Evolutionary conservation across 1,284 basidiomycete species (phyloP).

Genomic region (Porogramme epimiltina): DNA sequence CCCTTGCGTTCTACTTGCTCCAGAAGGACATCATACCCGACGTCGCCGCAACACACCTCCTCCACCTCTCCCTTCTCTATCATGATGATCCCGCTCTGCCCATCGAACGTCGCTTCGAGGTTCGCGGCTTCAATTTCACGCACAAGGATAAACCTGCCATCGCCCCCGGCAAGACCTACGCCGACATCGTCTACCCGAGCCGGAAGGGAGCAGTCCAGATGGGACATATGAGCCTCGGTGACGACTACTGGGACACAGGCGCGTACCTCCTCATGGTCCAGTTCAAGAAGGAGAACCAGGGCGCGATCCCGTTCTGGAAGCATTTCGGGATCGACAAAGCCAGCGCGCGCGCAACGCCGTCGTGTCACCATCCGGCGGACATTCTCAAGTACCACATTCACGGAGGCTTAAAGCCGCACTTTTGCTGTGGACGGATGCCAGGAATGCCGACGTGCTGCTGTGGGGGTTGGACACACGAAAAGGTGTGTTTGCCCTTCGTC

Average conservation of each 20-base stretch:
- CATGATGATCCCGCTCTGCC: background rate
- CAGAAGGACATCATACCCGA: background rate
- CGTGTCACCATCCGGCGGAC: background rate
- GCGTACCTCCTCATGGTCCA: constrained; percentile 5
- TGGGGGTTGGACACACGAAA: background rate
- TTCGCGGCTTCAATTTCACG: background rate
- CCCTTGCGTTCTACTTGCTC: constrained; percentile 4
- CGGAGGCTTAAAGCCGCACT: background rate
- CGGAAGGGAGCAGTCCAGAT: background rate
- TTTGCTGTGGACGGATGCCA: background rate
- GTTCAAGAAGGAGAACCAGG: background rate
- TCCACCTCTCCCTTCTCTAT: background rate
- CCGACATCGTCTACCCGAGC: background rate
- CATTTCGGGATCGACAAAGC: background rate
- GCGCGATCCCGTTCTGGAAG: background rate
- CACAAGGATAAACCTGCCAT: background rate
- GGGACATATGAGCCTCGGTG: background rate
- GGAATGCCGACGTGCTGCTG: constrained; percentile 2
- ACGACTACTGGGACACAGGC: constrained; percentile 1
- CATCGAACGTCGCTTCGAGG: background rate
- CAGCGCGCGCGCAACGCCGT: background rate
- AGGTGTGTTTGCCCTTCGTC: background rate
- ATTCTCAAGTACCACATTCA: background rate
- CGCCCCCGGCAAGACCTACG: background rate
- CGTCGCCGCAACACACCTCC: background rate